Percentiles rank a stretch among this genome's conserved stretches.
Conservation (phyloP, 768 basidiomycete genomes). For the Naganishia vaughanmartiniae region DNA sequence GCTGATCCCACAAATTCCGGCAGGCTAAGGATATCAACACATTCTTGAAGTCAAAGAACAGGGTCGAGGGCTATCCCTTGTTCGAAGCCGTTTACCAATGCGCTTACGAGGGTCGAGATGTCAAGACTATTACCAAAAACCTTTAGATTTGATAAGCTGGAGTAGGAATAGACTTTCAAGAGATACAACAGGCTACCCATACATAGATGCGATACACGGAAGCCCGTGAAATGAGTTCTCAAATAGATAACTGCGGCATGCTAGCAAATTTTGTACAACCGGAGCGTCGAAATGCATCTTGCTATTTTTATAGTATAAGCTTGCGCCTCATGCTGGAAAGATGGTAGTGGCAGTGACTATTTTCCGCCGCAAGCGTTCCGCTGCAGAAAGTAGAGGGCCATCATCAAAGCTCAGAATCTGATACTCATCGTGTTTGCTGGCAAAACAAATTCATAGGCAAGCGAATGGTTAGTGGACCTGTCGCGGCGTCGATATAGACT, state of each 20-base stretch:
- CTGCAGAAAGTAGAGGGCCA: conserved; percentile 61
- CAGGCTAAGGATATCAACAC: conserved; percentile 54
- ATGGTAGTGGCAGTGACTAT: conserved; percentile 53
- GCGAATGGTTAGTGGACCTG: conserved; percentile 27
- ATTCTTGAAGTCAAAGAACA: conserved; percentile 53
- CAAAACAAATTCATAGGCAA: background rate
- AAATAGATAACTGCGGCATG: background rate
- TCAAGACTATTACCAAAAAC: conserved; percentile 23
- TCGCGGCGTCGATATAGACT: background rate
- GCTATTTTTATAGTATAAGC: background rate
- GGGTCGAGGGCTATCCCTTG: conserved; percentile 54
- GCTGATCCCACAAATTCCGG: background rate
- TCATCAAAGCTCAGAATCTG: conserved; percentile 83
- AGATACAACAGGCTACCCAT: background rate
- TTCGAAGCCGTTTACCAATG: conserved; percentile 53
- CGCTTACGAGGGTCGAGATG: conserved; percentile 47
- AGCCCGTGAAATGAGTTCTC: background rate
- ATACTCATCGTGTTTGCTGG: conserved; percentile 62
- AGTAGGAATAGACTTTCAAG: background rate
- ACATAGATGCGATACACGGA: conserved; percentile 18
- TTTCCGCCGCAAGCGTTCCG: conserved; percentile 58
- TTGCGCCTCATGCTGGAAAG: background rate
- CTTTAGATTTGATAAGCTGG: conserved; percentile 26
- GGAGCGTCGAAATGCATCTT: background rate
- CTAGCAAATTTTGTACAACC: background rate